Percentiles rank a stretch among this genome's conserved stretches.
Conservation (phyloP, 176 grass and related monocot genomes). For the Microstegium vimineum region DNA sequence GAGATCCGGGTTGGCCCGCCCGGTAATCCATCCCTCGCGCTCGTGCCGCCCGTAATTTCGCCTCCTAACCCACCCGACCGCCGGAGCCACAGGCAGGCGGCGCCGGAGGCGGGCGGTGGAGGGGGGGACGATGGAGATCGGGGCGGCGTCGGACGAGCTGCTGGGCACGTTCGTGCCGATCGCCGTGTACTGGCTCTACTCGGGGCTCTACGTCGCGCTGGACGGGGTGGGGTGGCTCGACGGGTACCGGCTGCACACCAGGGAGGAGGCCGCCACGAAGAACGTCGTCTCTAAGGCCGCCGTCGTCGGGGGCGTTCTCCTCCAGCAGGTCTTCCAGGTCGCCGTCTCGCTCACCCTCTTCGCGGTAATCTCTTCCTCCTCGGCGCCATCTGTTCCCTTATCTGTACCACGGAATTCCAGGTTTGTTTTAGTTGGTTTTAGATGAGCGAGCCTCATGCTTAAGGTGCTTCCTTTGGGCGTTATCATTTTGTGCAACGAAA, state of each 20-base stretch:
- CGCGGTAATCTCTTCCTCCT: constrained; percentile 39
- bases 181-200: constrained; percentile 84
- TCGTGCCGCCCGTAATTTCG: background rate
- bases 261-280: constrained; percentile 56
- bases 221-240: constrained; percentile 42
- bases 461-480: background rate
- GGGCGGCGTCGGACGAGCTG: constrained; percentile 69
- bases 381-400: background rate
- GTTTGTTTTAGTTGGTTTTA: background rate
- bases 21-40: background rate
- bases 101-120: constrained; percentile 4
- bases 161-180: constrained; percentile 88
- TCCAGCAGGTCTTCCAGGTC: constrained; percentile 84
- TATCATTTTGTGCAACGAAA: background rate
- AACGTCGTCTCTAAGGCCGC: constrained; percentile 62
- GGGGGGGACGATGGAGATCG: constrained; percentile 45
- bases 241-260: constrained; percentile 68
- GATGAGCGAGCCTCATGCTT: background rate
- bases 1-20: constrained; percentile 31
- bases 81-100: background rate
- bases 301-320: constrained; percentile 77
- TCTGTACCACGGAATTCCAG: background rate
- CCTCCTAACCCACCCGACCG: background rate
- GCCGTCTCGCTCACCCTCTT: constrained; percentile 73
- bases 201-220: constrained; percentile 59